These are phyloP conservation scores for Aspergillus sp. DNA, from an alignment of 2,329 filamentous ascomycete genomes.

Conservation along the genomic window DNA sequence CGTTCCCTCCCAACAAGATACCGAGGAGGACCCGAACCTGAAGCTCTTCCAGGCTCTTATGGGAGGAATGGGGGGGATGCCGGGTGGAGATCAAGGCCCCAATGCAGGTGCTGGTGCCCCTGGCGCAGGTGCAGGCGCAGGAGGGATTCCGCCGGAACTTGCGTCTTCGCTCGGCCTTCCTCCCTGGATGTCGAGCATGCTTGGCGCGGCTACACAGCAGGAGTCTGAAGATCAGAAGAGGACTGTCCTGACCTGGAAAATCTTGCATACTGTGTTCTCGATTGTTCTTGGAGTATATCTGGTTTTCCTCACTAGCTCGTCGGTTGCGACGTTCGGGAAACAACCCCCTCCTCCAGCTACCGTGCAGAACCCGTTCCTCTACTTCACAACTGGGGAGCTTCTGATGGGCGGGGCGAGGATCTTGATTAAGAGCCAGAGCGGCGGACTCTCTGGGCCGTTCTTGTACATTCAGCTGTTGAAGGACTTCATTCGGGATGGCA, in stretches of 20 bases:
- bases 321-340: conserved; percentile 44
- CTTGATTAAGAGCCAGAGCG: conserved; percentile 32
- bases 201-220: conserved; percentile 43
- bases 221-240: conserved; percentile 43
- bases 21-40: conserved; percentile 41
- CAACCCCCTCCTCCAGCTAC: conserved; percentile 50
- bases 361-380: conserved; percentile 49
- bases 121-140: neutral
- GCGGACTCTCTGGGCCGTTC: conserved; percentile 32
- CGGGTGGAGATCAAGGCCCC: conserved; percentile 19
- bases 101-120: neutral
- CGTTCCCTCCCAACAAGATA: conserved; percentile 27
- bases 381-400: conserved; percentile 54
- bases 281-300: conserved; percentile 61
- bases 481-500: conserved; percentile 49
- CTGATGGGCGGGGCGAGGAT: conserved; percentile 45
- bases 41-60: conserved; percentile 44
- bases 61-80: conserved; percentile 39
- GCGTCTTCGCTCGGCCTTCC: conserved; percentile 50
- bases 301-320: conserved; percentile 40
- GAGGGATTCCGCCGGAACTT: conserved; percentile 29
- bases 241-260: conserved; percentile 55
- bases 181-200: conserved; percentile 44
- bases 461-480: conserved; percentile 44
- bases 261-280: conserved; percentile 63